A percentile compares a stretch with the other conserved stretches of the same genome.
phyloP scores from a whole-genome alignment of 768 basidiomycete species.

The Tricholoma furcatifolium region DNA sequence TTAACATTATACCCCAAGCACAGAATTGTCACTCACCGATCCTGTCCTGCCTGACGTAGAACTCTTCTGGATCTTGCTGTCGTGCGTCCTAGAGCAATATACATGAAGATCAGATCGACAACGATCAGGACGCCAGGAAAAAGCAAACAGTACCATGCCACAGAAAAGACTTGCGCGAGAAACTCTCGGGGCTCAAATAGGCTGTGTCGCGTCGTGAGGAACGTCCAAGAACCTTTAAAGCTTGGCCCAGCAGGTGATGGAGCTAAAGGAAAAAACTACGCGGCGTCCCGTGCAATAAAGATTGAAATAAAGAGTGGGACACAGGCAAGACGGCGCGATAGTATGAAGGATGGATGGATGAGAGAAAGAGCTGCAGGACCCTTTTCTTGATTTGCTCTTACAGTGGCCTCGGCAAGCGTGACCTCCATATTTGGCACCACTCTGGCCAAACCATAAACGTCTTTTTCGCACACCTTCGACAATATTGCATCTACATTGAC shows the following conservation, averaged over 20 bases:
- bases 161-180: constrained; percentile 6
- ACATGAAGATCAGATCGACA: constrained; percentile 23
- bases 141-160: constrained; percentile 25
- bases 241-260: not conserved
- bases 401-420: constrained; percentile 19
- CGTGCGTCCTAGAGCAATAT: constrained; percentile 12
- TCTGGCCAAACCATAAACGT: no score
- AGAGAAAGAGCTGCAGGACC: constrained; percentile 11
- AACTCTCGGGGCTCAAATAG: constrained; percentile 10
- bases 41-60: constrained; percentile 96
- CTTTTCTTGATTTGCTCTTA: constrained; percentile 21
- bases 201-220: constrained; percentile 36
- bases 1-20: constrained; percentile 7
- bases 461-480: no score
- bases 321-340: not conserved
- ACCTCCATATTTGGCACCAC: constrained; percentile 14
- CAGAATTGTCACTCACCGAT: constrained; percentile 66
- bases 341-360: constrained; percentile 11
- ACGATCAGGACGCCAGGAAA: constrained; percentile 18
- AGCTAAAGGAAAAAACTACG: constrained; percentile 2
- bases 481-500: no score
- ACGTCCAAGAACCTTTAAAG: constrained; percentile 4
- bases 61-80: constrained; percentile 87
- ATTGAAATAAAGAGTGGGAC: not conserved
- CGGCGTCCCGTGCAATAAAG: not conserved